Conservation (phyloP, 2,329 filamentous ascomycete genomes). For the Lithohypha guttulata region DNA sequence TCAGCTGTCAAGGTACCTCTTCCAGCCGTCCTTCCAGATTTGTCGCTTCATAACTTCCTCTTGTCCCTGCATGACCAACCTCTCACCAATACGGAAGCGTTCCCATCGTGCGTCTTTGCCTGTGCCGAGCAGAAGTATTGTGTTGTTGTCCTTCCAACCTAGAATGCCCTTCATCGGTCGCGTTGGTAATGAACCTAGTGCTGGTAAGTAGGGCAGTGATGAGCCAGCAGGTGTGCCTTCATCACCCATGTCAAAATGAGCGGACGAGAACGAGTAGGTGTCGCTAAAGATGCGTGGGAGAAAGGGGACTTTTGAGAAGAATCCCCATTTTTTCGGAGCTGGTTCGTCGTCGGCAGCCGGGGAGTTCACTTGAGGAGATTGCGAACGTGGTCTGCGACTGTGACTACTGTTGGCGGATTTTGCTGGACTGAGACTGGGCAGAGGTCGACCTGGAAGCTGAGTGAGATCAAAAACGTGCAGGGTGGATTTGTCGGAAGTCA, state of each 20-base stretch:
- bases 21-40: conserved; percentile 68
- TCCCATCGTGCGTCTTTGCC: conserved; percentile 79
- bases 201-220: conserved; percentile 31
- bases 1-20: conserved; percentile 54
- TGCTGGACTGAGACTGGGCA: conserved; percentile 30
- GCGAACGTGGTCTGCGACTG: conserved; percentile 22
- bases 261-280: conserved; percentile 71
- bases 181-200: conserved; percentile 43
- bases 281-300: conserved; percentile 84
- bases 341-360: conserved; percentile 31
- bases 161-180: conserved; percentile 70
- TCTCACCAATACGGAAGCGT: conserved; percentile 63
- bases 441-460: conserved; percentile 24
- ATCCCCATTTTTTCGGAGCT: conserved; percentile 62
- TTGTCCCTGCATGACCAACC: conserved; percentile 25
- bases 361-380: conserved; percentile 16
- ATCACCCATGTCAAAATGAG: conserved; percentile 72
- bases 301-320: conserved; percentile 71
- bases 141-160: conserved; percentile 69
- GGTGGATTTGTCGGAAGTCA: conserved; percentile 93
- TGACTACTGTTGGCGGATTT: conserved; percentile 26
- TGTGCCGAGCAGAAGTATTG: conserved; percentile 65
- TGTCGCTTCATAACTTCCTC: conserved; percentile 52
- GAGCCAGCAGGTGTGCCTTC: conserved; percentile 38
- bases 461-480: conserved; percentile 87